A percentile compares a stretch with the other conserved stretches of the same genome.
phyloP scores from a whole-genome alignment of 441 rosid species.

The Euphorbia corollata region DNA sequence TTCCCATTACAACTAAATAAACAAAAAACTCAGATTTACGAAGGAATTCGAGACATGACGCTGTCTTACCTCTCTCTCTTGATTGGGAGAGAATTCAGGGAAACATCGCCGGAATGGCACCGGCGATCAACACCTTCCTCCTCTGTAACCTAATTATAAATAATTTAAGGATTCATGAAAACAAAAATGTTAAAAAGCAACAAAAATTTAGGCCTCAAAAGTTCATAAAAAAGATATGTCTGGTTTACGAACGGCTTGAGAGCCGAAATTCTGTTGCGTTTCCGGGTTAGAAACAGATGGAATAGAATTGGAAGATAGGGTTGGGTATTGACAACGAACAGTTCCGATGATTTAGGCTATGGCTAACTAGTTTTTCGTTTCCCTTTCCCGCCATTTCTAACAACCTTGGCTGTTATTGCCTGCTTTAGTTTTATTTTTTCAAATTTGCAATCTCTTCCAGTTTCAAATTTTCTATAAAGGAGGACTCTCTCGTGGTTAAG shows the following conservation, averaged over 20 bases:
- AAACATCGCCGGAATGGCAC: constrained; percentile 12
- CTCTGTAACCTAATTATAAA: not conserved
- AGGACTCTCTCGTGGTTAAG: not conserved
- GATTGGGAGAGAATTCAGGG: not conserved
- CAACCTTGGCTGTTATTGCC: not conserved
- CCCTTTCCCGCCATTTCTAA: constrained; percentile 26
- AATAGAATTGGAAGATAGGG: not conserved
- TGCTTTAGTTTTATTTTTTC: constrained; percentile 2
- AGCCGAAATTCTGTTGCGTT: constrained; percentile 3
- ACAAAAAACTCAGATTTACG: not conserved
- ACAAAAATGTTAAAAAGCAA: not conserved
- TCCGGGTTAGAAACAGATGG: not conserved
- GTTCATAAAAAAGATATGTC: not conserved
- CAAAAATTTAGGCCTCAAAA: constrained; percentile 8
- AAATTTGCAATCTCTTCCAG: not conserved
- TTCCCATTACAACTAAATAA: constrained; percentile 34
- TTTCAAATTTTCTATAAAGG: not conserved
- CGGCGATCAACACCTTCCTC: constrained; percentile 16
- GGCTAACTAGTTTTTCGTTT: not conserved
- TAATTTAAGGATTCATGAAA: not conserved
- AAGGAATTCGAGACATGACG: not conserved
- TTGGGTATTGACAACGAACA: not conserved
- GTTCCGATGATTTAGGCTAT: not conserved
- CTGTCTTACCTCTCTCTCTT: not conserved
- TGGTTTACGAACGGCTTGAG: not conserved